Conservation (phyloP, 73 alveolate genomes). For the Paramecium caudatum region DNA sequence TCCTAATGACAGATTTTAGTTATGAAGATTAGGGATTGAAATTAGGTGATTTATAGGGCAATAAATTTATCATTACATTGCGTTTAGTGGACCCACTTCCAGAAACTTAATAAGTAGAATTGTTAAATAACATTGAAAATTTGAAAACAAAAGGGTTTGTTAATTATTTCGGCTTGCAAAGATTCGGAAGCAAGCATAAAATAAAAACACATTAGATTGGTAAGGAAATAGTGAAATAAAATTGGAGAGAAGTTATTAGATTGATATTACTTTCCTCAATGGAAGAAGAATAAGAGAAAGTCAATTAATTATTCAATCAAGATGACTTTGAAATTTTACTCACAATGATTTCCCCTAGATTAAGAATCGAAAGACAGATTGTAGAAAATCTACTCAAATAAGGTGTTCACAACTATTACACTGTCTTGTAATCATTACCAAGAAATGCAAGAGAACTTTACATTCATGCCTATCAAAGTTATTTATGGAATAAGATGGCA, state of each 20-base stretch:
- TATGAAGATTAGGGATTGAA: constrained; percentile 88
- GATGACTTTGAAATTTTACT: constrained; percentile 76
- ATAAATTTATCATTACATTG: constrained; percentile 94
- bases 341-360: constrained; percentile 78
- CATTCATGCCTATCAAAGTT: constrained; percentile 98
- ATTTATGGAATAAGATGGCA: constrained; percentile 95
- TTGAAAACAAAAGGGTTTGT: constrained; percentile 94
- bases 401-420: constrained; percentile 84
- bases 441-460: constrained; percentile 87
- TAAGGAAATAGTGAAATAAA: constrained; percentile 71
- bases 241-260: constrained; percentile 80
- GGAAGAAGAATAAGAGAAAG: constrained; percentile 69
- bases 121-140: constrained; percentile 82
- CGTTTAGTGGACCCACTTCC: constrained; percentile 82
- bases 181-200: constrained; percentile 92
- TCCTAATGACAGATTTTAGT: constrained; percentile 86
- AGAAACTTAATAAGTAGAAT: constrained; percentile 81
- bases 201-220: constrained; percentile 94
- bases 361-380: constrained; percentile 91
- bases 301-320: constrained; percentile 75
- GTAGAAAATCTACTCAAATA: constrained; percentile 81
- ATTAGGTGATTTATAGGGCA: constrained; percentile 96
- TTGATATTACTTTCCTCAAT: constrained; percentile 51
- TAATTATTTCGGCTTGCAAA: constrained; percentile 96
- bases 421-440: constrained; percentile 83